These are phyloP conservation scores for Trichoderma oligosporum DNA, from an alignment of 2,329 filamentous ascomycete species.

Conservation along the genomic window DNA sequence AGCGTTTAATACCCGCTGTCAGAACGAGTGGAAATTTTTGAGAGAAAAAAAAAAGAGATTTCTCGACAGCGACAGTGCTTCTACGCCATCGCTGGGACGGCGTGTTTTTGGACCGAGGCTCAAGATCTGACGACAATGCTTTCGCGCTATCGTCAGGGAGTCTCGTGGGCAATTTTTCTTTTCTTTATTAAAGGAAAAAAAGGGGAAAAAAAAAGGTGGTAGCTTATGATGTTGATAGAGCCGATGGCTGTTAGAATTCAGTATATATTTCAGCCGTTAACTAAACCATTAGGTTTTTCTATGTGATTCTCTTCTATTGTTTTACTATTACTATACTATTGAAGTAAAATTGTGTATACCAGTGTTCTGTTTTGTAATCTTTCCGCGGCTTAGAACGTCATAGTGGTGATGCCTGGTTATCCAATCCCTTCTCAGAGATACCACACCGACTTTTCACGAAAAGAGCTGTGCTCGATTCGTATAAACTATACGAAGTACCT, in stretches of 20 bases:
- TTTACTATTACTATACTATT: not conserved
- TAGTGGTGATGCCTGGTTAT: too few relatives aligned
- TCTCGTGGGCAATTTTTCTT: slow-evolving; percentile 44
- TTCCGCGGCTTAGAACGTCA: too few relatives aligned
- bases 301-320: not conserved
- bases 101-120: slow-evolving; percentile 48
- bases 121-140: slow-evolving; percentile 48
- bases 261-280: not conserved
- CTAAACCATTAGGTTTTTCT: not conserved
- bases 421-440: too few relatives aligned
- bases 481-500: too few relatives aligned
- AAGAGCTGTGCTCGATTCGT: too few relatives aligned
- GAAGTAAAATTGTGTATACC: too few relatives aligned
- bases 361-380: not conserved
- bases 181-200: not conserved
- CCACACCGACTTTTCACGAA: not conserved
- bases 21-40: slow-evolving; percentile 34
- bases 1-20: slow-evolving; percentile 44
- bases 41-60: slow-evolving; percentile 19
- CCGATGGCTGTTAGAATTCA: not conserved
- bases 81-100: slow-evolving; percentile 55
- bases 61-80: slow-evolving; percentile 54
- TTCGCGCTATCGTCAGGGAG: slow-evolving; percentile 49
- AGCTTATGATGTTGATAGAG: not conserved
- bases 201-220: not conserved